These are phyloP conservation scores for Cyclostephanos tholiformis DNA, from an alignment of 108 stramenopile species.

Conservation along the genomic window DNA sequence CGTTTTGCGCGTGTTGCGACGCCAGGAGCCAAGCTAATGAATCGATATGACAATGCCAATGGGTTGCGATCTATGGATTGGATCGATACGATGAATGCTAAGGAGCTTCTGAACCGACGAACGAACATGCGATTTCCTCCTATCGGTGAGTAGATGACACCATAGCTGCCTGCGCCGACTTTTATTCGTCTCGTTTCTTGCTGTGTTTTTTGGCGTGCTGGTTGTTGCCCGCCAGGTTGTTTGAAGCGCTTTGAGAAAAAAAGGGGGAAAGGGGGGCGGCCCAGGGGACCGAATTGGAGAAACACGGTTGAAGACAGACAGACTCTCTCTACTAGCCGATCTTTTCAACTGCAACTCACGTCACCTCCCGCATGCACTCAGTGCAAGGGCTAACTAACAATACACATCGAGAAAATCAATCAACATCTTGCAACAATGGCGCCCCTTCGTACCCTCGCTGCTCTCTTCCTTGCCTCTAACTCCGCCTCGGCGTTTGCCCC, in stretches of 20 bases:
- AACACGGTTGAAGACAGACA: slow-evolving; percentile 1
- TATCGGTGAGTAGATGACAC: not conserved
- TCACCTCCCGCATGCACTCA: not conserved
- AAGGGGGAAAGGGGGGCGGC: too few relatives aligned
- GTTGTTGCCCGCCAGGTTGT: too few relatives aligned
- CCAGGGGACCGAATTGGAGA: not conserved
- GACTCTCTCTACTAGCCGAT: slow-evolving; percentile 3
- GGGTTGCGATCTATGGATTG: not conserved
- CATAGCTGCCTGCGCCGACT: too few relatives aligned
- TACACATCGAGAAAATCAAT: too few relatives aligned
- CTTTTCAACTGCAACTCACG: slow-evolving; percentile 8
- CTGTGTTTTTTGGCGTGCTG: too few relatives aligned
- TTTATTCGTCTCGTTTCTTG: too few relatives aligned
- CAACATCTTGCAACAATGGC: slow-evolving; percentile 67
- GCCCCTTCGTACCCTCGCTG: slow-evolving; percentile 70
- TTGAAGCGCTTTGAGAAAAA: too few relatives aligned
- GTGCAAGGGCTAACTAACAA: too few relatives aligned
- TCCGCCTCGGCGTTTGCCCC: slow-evolving; percentile 77
- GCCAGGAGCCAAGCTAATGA: not conserved
- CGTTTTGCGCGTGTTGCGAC: not conserved
- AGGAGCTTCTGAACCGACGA: not conserved
- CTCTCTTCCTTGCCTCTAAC: slow-evolving; percentile 64
- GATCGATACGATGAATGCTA: slow-evolving; percentile 11
- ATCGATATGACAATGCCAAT: not conserved
- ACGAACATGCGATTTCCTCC: not conserved